Evolutionary conservation across 1,139 yeast genomes (phyloP).

Genomic region (Candida frijolesensis): DNA sequence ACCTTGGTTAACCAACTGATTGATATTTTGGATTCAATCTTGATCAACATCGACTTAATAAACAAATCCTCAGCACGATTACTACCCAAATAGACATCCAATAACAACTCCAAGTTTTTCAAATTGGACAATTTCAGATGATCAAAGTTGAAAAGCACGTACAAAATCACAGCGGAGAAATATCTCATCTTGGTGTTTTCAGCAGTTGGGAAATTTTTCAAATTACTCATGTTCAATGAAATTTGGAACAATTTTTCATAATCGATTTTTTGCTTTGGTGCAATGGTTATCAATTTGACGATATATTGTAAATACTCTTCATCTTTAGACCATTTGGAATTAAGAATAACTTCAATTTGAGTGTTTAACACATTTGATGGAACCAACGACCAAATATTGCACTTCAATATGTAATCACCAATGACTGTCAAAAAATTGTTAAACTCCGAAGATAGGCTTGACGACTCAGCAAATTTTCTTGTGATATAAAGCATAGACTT

Average conservation of each 20-base stretch:
- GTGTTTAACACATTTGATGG: conserved; percentile 58
- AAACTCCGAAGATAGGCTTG: conserved; percentile 35
- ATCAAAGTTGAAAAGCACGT: conserved; percentile 50
- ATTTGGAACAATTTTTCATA: conserved; percentile 64
- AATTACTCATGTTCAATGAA: conserved; percentile 52
- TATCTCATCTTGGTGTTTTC: conserved; percentile 31
- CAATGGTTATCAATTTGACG: conserved; percentile 34
- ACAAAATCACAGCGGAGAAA: conserved; percentile 46
- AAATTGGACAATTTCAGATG: conserved; percentile 48
- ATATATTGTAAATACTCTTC: conserved; percentile 44
- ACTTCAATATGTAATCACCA: conserved; percentile 18
- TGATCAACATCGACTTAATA: conserved; percentile 54
- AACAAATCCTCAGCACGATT: conserved; percentile 61
- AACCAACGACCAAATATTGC: conserved; percentile 44
- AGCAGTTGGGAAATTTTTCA: conserved; percentile 28
- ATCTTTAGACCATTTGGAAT: conserved; percentile 47
- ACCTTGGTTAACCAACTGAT: conserved; percentile 62
- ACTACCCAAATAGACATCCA: conserved; percentile 57
- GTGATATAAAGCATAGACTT: conserved; percentile 62
- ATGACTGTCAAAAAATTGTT: conserved; percentile 24
- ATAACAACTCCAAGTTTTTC: conserved; percentile 11
- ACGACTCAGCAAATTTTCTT: conserved; percentile 59
- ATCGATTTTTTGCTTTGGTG: conserved; percentile 41
- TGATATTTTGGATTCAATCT: conserved; percentile 55
- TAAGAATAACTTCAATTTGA: conserved; percentile 65